Percentiles rank a stretch among this genome's conserved stretches.
Evolutionary conservation across 1,284 basidiomycete species (phyloP).

Genomic region (Gymnopus androsaceus): DNA sequence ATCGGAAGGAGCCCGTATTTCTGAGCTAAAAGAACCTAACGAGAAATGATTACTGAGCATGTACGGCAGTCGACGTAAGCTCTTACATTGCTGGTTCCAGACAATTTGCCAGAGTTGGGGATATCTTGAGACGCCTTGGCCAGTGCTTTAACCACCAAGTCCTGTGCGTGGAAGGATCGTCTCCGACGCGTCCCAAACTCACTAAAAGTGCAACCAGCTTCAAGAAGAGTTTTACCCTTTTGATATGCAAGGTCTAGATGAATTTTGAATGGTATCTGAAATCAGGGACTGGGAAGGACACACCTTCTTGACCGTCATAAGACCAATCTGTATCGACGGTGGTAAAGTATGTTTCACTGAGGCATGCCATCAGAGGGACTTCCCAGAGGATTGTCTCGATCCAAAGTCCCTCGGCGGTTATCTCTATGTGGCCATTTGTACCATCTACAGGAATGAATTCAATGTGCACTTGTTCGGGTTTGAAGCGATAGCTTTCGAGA

Average conservation of each 20-base stretch:
- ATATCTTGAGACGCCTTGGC: conserved; percentile 62
- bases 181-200: conserved; percentile 94
- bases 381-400: conserved; percentile 93
- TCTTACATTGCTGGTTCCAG: conserved; percentile 87
- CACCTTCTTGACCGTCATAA: conserved; percentile 79
- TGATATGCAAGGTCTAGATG: conserved; percentile 60
- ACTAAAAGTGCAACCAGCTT: conserved; percentile 75
- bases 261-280: conserved; percentile 3
- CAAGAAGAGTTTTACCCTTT: conserved; percentile 74
- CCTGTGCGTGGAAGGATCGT: conserved; percentile 80
- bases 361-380: conserved; percentile 89
- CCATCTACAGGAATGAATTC: conserved; percentile 62
- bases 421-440: conserved; percentile 69
- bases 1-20: conserved; percentile 71
- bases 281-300: conserved; percentile 14
- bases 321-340: conserved; percentile 81
- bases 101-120: conserved; percentile 57
- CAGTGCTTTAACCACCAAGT: conserved; percentile 75
- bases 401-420: conserved; percentile 82
- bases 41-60: conserved; percentile 7
- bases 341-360: conserved; percentile 79
- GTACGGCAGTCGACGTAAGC: conserved; percentile 8
- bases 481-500: conserved; percentile 72
- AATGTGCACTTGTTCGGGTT: conserved; percentile 80
- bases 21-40: conserved; percentile 77